Conservation (phyloP, 768 basidiomycete species). For the Phlegmacium glaucopus region DNA sequence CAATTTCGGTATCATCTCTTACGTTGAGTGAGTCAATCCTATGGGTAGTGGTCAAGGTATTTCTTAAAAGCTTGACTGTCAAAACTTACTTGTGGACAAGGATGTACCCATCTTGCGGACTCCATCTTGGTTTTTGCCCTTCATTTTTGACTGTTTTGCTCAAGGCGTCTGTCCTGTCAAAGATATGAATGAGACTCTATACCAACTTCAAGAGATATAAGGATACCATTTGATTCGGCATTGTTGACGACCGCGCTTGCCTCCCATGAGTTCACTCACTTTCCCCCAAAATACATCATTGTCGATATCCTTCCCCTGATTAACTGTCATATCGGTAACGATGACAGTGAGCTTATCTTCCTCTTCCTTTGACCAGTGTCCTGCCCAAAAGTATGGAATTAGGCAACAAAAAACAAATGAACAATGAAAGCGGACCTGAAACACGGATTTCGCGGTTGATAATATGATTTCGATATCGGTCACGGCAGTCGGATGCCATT, state of each 20-base stretch:
- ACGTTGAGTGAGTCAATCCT: constrained; percentile 77
- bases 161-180: constrained; percentile 68
- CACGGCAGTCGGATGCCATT: constrained; percentile 78
- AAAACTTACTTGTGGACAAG: constrained; percentile 72
- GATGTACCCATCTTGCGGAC: constrained; percentile 70
- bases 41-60: constrained; percentile 1
- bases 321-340: constrained; percentile 70
- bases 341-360: constrained; percentile 72
- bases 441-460: constrained; percentile 61
- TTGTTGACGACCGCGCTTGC: constrained; percentile 73
- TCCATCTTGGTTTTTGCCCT: constrained; percentile 71
- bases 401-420: neutral
- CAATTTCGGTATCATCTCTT: constrained; percentile 77
- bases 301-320: constrained; percentile 69
- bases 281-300: constrained; percentile 82
- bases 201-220: neutral
- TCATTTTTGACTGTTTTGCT: constrained; percentile 71
- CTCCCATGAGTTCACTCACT: constrained; percentile 76
- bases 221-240: constrained; percentile 83
- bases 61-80: neutral
- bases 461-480: constrained; percentile 83
- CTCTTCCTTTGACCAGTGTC: constrained; percentile 76
- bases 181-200: neutral
- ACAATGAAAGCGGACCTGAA: constrained; percentile 39
- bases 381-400: constrained; percentile 27